These are phyloP conservation scores for Fagopyrum homotropicum DNA, from an alignment of 148 eudicot species.

Conservation along the genomic window DNA sequence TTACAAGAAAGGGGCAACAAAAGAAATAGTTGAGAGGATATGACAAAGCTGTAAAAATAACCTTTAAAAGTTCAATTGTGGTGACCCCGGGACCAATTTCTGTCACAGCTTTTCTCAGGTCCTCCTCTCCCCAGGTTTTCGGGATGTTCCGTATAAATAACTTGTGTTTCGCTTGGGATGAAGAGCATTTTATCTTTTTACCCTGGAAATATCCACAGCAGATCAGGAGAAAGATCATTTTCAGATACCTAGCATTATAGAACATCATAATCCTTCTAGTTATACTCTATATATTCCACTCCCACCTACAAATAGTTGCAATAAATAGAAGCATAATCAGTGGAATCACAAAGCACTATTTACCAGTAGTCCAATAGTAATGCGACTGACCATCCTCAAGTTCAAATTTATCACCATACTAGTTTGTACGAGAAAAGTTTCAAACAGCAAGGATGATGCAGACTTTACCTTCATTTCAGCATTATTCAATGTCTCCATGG, in stretches of 20 bases:
- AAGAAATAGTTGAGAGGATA: neutral
- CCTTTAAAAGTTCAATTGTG: slow-evolving; percentile 77
- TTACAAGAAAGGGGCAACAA: neutral
- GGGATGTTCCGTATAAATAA: slow-evolving; percentile 90
- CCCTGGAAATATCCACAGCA: slow-evolving; percentile 41
- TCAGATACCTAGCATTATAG: neutral
- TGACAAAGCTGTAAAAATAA: slow-evolving; percentile 10
- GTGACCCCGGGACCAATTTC: slow-evolving; percentile 80
- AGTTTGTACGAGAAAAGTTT: neutral
- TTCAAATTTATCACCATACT: neutral
- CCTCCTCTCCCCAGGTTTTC: slow-evolving; percentile 64
- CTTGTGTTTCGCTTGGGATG: slow-evolving; percentile 89
- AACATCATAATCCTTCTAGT: neutral
- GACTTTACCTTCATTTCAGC: slow-evolving; percentile 56
- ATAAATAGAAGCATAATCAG: neutral
- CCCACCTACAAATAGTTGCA: neutral
- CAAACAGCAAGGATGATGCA: neutral
- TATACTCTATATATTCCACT: neutral
- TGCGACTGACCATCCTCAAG: neutral
- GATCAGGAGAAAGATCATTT: neutral
- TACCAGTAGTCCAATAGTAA: neutral
- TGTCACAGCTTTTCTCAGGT: slow-evolving; percentile 55
- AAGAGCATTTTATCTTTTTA: slow-evolving; percentile 68
- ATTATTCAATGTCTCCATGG: slow-evolving; percentile 75
- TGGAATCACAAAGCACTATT: neutral